phyloP scores from a whole-genome alignment of 495 filamentous ascomycete genomes.

The Penicillium cataractarum region DNA sequence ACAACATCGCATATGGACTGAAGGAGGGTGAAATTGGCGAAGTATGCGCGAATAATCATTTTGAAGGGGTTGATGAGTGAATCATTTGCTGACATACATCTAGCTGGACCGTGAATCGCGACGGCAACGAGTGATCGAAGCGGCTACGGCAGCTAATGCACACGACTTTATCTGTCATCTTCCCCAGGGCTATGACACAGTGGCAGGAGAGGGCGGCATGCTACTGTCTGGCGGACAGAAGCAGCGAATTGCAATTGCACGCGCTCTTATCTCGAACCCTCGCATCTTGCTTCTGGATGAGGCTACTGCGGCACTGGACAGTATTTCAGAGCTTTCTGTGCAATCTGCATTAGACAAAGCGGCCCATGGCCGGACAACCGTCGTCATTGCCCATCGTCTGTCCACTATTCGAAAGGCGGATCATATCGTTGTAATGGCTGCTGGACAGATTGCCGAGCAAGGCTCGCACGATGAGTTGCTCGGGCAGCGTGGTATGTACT shows the following conservation, averaged over 20 bases:
- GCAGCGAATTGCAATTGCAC: constrained; percentile 5
- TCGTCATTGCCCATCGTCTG: constrained; percentile 6
- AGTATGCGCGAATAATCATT: not conserved
- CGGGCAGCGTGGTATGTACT: constrained; percentile 60
- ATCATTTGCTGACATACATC: not conserved
- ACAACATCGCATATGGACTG: constrained; percentile 62
- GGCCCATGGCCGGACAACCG: not conserved
- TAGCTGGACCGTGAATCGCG: not conserved
- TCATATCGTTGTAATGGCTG: constrained; percentile 3
- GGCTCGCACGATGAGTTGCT: constrained; percentile 76
- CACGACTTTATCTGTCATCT: not conserved
- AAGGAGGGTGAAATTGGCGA: not conserved
- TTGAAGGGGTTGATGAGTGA: no score
- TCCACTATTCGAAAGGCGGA: constrained; percentile 8
- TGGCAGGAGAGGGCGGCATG: not conserved
- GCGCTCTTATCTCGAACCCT: not conserved
- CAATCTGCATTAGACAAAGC: not conserved
- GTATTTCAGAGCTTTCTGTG: not conserved
- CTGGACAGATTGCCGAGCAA: constrained; percentile 43
- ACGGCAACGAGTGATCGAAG: not conserved
- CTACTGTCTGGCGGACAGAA: constrained; percentile 1
- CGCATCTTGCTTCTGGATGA: constrained; percentile 8
- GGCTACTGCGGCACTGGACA: constrained; percentile 10
- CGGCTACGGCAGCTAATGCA: not conserved
- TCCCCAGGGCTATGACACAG: not conserved